Evolutionary conservation across 108 stramenopile species (phyloP).

Genomic region (Poteriospumella lacustris): DNA sequence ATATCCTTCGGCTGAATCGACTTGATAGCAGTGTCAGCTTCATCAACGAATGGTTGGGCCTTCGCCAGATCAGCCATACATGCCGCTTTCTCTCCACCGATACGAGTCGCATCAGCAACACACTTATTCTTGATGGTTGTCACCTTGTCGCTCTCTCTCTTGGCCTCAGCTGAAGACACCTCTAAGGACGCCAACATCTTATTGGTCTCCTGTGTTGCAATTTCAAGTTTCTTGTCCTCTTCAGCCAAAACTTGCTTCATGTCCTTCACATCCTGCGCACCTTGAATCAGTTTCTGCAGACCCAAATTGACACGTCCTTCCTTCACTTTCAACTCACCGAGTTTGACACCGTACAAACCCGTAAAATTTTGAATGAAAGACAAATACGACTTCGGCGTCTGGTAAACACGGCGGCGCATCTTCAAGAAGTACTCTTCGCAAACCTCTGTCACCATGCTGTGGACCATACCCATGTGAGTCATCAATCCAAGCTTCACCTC

Average conservation of each 20-base stretch:
- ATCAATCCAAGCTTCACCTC: conserved; percentile 65
- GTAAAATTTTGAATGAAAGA: conserved; percentile 77
- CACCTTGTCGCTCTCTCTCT: conserved; percentile 74
- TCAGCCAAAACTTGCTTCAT: conserved; percentile 73
- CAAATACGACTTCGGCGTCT: conserved; percentile 81
- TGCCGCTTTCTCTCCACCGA: conserved; percentile 66
- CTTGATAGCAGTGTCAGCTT: conserved; percentile 75
- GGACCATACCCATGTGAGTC: conserved; percentile 78
- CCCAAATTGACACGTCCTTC: conserved; percentile 73
- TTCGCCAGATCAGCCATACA: conserved; percentile 73
- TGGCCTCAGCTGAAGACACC: conserved; percentile 69
- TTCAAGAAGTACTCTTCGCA: conserved; percentile 77
- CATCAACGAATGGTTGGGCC: conserved; percentile 78
- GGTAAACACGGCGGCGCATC: conserved; percentile 74
- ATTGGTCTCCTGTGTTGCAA: conserved; percentile 71
- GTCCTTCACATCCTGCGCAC: conserved; percentile 75
- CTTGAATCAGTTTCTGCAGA: conserved; percentile 75
- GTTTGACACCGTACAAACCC: conserved; percentile 65
- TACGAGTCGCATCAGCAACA: conserved; percentile 70
- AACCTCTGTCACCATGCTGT: conserved; percentile 68
- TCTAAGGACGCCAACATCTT: conserved; percentile 73
- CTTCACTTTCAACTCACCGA: conserved; percentile 71
- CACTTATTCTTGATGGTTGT: conserved; percentile 68
- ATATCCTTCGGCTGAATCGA: conserved; percentile 78
- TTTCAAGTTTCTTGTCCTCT: conserved; percentile 74